Percentiles rank a stretch among this genome's conserved stretches.
These are phyloP conservation scores for Chrysochromulina parva DNA, from an alignment of 78 protist species.

Conservation along the genomic window DNA sequence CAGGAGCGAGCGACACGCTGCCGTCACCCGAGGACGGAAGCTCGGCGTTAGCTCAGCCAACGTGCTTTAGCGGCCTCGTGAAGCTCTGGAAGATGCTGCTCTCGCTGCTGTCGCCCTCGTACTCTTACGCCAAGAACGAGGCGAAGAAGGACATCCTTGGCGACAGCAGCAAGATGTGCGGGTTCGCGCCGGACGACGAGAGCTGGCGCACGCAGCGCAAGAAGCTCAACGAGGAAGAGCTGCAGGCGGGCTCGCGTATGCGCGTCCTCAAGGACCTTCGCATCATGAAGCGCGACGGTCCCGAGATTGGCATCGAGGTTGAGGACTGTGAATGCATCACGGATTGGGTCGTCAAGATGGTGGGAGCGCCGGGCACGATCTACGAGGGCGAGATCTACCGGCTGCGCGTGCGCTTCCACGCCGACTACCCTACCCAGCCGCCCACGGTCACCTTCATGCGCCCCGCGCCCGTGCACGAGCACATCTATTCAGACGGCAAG, in stretches of 20 bases:
- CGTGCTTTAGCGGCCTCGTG: background rate
- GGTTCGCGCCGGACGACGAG: slow-evolving; percentile 1
- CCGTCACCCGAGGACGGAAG: no score
- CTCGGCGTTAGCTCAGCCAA: no score
- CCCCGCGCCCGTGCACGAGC: slow-evolving; percentile 36
- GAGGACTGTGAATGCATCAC: background rate
- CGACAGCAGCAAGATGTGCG: background rate
- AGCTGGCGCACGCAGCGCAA: slow-evolving; percentile 12
- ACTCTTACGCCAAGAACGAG: background rate
- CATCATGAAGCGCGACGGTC: background rate
- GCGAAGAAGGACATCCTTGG: background rate
- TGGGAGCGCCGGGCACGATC: slow-evolving; percentile 30
- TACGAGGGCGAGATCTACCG: slow-evolving; percentile 47
- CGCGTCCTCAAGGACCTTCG: slow-evolving; percentile 3
- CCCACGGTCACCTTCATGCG: slow-evolving; percentile 31
- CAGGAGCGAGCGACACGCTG: no score
- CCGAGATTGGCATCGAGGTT: background rate
- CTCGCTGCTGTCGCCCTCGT: background rate
- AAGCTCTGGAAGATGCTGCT: background rate
- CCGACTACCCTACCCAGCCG: slow-evolving; percentile 36
- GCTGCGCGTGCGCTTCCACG: slow-evolving; percentile 18
- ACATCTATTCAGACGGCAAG: slow-evolving; percentile 49
- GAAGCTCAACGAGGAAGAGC: background rate
- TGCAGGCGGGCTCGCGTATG: background rate
- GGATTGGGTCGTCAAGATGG: background rate